Evolutionary conservation across 805 yeast species (phyloP).

Genomic region (Saccharomyces jurei): DNA sequence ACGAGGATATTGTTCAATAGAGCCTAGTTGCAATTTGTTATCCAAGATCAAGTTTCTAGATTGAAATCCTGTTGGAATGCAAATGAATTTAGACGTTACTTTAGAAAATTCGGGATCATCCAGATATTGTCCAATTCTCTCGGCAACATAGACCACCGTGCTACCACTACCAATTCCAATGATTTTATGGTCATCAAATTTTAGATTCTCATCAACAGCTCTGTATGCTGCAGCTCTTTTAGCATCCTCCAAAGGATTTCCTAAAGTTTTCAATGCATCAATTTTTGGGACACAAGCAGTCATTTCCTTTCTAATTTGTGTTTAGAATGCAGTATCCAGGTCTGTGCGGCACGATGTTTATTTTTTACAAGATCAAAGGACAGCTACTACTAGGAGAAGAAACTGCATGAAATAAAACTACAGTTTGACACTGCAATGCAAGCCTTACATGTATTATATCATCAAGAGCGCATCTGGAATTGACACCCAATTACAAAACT

Average conservation of each 20-base stretch:
- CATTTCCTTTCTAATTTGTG: neutral
- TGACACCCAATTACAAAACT: neutral
- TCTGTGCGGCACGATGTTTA: neutral
- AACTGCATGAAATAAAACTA: neutral
- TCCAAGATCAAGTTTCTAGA: conserved; percentile 76
- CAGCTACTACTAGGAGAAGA: neutral
- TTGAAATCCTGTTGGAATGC: conserved; percentile 96
- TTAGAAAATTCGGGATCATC: conserved; percentile 35
- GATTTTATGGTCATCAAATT: conserved; percentile 55
- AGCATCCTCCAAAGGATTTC: conserved; percentile 60
- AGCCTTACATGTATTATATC: neutral
- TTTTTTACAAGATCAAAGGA: neutral
- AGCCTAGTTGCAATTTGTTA: conserved; percentile 70
- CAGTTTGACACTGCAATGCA: neutral
- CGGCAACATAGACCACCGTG: conserved; percentile 95
- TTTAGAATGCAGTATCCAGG: neutral
- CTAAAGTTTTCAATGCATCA: conserved; percentile 24
- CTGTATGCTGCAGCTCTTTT: conserved; percentile 82
- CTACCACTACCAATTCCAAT: conserved; percentile 96
- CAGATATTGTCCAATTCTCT: conserved; percentile 58
- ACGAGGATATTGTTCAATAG: conserved; percentile 73
- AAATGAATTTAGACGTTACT: conserved; percentile 42
- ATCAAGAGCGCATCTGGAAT: neutral
- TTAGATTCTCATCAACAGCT: conserved; percentile 70
- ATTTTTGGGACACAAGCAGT: conserved; percentile 8